These are phyloP conservation scores for Podospora fimiseda DNA, from an alignment of 495 filamentous ascomycete genomes.

Conservation along the genomic window DNA sequence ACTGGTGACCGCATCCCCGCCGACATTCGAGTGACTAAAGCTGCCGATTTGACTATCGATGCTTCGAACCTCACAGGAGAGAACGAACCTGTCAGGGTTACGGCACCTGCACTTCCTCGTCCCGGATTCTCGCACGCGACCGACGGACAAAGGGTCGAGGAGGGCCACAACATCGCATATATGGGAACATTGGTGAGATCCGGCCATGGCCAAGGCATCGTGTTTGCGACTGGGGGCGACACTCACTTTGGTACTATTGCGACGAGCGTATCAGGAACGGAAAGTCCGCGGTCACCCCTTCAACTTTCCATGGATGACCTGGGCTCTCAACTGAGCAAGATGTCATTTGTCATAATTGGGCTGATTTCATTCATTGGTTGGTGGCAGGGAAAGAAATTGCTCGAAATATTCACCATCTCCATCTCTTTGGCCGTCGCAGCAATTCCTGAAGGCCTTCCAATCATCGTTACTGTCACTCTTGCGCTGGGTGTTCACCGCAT, in stretches of 20 bases:
- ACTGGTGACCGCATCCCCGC: constrained; percentile 95
- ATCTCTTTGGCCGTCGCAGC: constrained; percentile 95
- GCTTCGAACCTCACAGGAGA: constrained; percentile 97
- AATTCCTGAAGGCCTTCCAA: constrained; percentile 93
- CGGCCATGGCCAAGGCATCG: constrained; percentile 92
- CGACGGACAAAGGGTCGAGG: constrained; percentile 24
- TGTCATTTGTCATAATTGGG: constrained; percentile 90
- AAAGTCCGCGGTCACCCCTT: constrained; percentile 87
- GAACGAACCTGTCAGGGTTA: constrained; percentile 84
- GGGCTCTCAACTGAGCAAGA: constrained; percentile 87
- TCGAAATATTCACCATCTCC: constrained; percentile 97
- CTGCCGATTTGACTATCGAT: constrained; percentile 83
- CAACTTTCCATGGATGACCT: constrained; percentile 96
- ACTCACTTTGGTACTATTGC: constrained; percentile 98
- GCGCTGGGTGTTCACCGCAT: constrained; percentile 92
- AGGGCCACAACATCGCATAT: constrained; percentile 75
- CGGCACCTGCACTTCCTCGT: constrained; percentile 60
- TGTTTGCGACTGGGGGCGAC: constrained; percentile 84
- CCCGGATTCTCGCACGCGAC: too few relatives aligned
- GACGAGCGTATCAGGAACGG: constrained; percentile 83
- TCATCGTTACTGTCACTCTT: constrained; percentile 95
- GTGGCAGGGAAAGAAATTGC: constrained; percentile 76
- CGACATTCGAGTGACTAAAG: constrained; percentile 88
- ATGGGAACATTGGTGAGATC: constrained; percentile 97
- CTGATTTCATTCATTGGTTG: constrained; percentile 86